Percentiles rank a stretch among this genome's conserved stretches.
Conservation (phyloP, 805 yeast genomes). For the Spathaspora sp. region DNA sequence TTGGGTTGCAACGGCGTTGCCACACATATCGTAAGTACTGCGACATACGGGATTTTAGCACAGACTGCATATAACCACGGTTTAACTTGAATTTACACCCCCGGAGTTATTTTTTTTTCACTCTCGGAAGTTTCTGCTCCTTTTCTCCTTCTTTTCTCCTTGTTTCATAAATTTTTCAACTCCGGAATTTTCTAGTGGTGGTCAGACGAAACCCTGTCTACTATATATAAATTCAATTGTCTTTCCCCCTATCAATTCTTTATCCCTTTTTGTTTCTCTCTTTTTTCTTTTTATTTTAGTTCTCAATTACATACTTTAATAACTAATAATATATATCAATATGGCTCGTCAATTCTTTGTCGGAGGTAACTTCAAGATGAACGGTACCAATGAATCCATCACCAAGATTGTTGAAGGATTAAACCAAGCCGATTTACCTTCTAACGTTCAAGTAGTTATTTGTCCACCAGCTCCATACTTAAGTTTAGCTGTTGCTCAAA, state of each 20-base stretch:
- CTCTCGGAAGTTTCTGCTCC: neutral
- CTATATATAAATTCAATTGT: neutral
- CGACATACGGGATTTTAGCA: too few relatives aligned
- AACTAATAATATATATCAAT: constrained; percentile 9
- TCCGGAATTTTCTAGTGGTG: neutral
- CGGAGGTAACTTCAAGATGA: constrained; percentile 99
- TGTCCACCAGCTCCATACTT: constrained; percentile 96
- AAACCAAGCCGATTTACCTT: constrained; percentile 72
- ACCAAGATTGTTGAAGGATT: constrained; percentile 78
- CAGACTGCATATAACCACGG: neutral
- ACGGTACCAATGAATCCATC: constrained; percentile 88
- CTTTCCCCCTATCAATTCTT: neutral
- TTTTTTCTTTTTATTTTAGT: constrained; percentile 1
- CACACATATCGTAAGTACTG: too few relatives aligned
- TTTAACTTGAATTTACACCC: neutral
- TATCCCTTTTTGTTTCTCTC: constrained; percentile 2
- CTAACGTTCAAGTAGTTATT: constrained; percentile 86
- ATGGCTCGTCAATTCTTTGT: constrained; percentile 92
- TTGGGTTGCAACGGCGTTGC: neutral
- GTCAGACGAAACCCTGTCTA: neutral
- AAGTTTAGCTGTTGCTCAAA: constrained; percentile 64
- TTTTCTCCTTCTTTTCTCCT: neutral
- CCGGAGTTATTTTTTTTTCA: neutral
- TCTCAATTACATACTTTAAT: neutral
- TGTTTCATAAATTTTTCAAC: neutral